Base-by-base conservation (phyloP, 768 basidiomycete genomes). In the Omphalotus guepiniiformis region DNA sequence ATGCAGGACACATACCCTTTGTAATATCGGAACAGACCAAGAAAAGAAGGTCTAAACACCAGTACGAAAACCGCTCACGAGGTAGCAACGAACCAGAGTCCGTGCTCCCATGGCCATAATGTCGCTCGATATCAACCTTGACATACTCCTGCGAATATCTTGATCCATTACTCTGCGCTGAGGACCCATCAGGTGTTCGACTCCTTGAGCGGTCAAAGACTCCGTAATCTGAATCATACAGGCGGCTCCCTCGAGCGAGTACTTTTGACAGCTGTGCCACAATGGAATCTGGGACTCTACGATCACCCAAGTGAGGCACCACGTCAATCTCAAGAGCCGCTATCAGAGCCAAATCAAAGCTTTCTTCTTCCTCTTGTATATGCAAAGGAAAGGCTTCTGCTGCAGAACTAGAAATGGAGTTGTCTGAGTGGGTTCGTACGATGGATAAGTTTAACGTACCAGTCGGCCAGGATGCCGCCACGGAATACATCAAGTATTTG, bases 41-140 rank as follows among this genome's bases (percentile, higher is more conserved):
- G 63, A 94, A 93, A 27, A 95, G 61, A 9, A 93, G 67, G 57
- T 95, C 92, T 47, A 94, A 85, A 59, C 88, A 93, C 92, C 92
- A 94, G 67, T 90, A 93, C 6, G 88, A 84, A 60, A 94, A 94
- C 6, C 90, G 75, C 61, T 94, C 93, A 30, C 92, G 70, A 1
- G 86, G 84, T 23, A 85, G 67, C 19, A 80, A 61, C 12, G 66
- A 59, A 0, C 78, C 79, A 8, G 67, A 63, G 30, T 76, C 77
- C 2, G 89, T 90, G 27, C 76, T 83, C 11, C 87, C 88, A 27
- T 74, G 53, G 15, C 66, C 68, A 30, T 70, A 61, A 23, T 63
- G 52, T 11, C 58, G 56, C 44, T 69, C 67, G 42, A 64, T 51
- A 29, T 71, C 69, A 40, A 75, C 52, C 35, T 64, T 67, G 46